Conservation (phyloP, 768 basidiomycete genomes). For the Trametes cinnabarina region DNA sequence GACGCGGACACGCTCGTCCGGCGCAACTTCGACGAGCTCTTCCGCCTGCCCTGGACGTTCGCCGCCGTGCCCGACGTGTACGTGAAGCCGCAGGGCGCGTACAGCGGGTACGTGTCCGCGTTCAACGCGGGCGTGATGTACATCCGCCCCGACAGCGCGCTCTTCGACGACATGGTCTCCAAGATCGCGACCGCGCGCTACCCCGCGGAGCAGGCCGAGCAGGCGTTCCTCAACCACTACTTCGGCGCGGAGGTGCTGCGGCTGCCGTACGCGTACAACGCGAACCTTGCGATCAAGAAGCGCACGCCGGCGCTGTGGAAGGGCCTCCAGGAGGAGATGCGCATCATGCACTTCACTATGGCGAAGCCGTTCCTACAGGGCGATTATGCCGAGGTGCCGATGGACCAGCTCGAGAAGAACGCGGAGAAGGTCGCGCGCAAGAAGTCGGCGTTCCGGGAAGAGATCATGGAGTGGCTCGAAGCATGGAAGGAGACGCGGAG, state of each 20-base stretch:
- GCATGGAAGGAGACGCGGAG: conserved; percentile 23
- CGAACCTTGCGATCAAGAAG: conserved; percentile 36
- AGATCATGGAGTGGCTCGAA: conserved; percentile 28
- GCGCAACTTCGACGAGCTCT: conserved; percentile 35
- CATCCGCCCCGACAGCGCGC: conserved; percentile 30
- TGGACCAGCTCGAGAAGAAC: conserved; percentile 21
- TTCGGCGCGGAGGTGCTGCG: conserved; percentile 33
- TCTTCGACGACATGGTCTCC: conserved; percentile 31
- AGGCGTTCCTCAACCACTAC: conserved; percentile 43
- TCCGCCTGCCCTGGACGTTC: conserved; percentile 34
- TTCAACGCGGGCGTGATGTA: conserved; percentile 40
- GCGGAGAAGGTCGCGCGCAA: conserved; percentile 18
- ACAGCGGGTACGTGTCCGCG: conserved; percentile 27
- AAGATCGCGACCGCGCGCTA: conserved; percentile 41
- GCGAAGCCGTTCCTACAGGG: conserved; percentile 30
- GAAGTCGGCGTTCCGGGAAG: conserved; percentile 17
- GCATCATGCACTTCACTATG: conserved; percentile 36
- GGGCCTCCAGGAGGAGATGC: conserved; percentile 29
- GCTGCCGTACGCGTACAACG: conserved; percentile 38
- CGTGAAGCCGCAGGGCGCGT: conserved; percentile 9
- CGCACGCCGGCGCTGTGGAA: conserved; percentile 33
- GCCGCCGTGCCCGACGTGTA: conserved; percentile 35
- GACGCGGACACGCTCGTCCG: conserved; percentile 37
- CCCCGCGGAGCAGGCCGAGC: conserved; percentile 39
- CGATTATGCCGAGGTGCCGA: conserved; percentile 23